phyloP scores from a whole-genome alignment of 2,329 filamentous ascomycete species.

The Dissoconium aciculare region DNA sequence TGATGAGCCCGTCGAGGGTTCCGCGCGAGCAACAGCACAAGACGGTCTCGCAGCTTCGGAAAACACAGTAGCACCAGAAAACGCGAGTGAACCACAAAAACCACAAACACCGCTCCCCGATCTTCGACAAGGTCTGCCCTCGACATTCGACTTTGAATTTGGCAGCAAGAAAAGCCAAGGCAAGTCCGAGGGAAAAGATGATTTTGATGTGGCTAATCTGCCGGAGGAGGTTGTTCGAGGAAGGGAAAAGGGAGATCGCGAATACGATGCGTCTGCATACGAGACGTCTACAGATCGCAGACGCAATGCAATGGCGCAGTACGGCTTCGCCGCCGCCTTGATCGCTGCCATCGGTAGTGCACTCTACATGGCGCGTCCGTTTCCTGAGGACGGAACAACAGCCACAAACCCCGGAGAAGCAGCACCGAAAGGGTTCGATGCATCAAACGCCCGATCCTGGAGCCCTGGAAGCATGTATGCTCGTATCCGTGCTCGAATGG shows the following conservation, averaged over 20 bases:
- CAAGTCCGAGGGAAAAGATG: conserved; percentile 18
- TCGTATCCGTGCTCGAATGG: conserved; percentile 59
- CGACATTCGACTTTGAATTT: conserved; percentile 69
- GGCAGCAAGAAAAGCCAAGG: conserved; percentile 18
- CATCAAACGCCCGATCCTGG: conserved; percentile 69
- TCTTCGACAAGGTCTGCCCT: conserved; percentile 86
- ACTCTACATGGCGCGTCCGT: conserved; percentile 73
- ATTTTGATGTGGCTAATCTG: conserved; percentile 12
- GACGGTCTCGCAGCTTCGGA: conserved; percentile 18
- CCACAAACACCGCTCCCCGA: conserved; percentile 59
- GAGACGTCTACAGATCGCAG: conserved; percentile 80
- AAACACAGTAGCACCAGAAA: conserved; percentile 11
- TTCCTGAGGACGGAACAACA: conserved; percentile 38
- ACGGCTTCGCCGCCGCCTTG: conserved; percentile 51
- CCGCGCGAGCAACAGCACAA: conserved; percentile 15
- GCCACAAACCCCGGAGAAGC: conserved; percentile 58
- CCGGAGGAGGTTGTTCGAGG: conserved; percentile 21
- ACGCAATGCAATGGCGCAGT: conserved; percentile 60
- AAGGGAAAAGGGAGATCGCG: conserved; percentile 33
- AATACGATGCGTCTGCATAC: conserved; percentile 63
- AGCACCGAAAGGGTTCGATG: conserved; percentile 37
- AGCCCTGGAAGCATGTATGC: conserved; percentile 60
- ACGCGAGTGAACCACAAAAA: conserved; percentile 6
- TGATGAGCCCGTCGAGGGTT: conserved; percentile 18
- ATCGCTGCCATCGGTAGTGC: conserved; percentile 42